A percentile compares a stretch with the other conserved stretches of the same genome.
phyloP scores from a whole-genome alignment of 2,329 filamentous ascomycete genomes.

The Xylaria sp. region DNA sequence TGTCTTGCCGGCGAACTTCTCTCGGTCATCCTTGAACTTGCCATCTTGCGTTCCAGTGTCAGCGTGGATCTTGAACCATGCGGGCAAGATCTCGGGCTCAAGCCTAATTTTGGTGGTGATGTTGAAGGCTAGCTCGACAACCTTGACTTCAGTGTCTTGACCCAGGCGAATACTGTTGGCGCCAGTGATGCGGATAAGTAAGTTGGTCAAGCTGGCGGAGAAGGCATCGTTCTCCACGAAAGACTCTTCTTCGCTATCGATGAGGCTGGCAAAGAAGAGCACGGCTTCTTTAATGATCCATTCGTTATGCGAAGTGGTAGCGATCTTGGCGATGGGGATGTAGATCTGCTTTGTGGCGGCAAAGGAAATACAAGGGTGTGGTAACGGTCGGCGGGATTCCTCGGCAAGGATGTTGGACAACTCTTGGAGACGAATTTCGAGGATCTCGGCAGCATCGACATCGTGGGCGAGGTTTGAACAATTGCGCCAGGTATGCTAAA shows the following conservation, averaged over 20 bases:
- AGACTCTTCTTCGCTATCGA: slow-evolving; percentile 96
- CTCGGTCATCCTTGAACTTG: slow-evolving; percentile 59
- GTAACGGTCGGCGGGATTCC: slow-evolving; percentile 86
- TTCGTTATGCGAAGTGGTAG: slow-evolving; percentile 84
- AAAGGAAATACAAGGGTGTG: slow-evolving; percentile 91
- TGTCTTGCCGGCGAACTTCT: slow-evolving; percentile 83
- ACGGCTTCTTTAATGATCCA: slow-evolving; percentile 87
- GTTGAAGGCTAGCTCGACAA: slow-evolving; percentile 94
- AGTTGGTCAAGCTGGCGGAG: slow-evolving; percentile 85
- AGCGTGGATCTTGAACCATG: slow-evolving; percentile 82
- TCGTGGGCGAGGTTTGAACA: slow-evolving; percentile 69
- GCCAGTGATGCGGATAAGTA: slow-evolving; percentile 82
- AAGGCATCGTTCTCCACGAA: slow-evolving; percentile 90
- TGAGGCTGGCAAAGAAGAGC: slow-evolving; percentile 86
- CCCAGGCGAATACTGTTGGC: slow-evolving; percentile 77
- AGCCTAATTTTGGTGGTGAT: slow-evolving; percentile 96
- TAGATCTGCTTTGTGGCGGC: slow-evolving; percentile 89
- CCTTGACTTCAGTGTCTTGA: slow-evolving; percentile 83
- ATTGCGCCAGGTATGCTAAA: slow-evolving; percentile 68
- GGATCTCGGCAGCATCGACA: slow-evolving; percentile 68
- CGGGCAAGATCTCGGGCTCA: slow-evolving; percentile 84
- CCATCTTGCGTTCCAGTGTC: slow-evolving; percentile 49
- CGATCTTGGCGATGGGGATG: slow-evolving; percentile 87
- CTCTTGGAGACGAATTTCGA: slow-evolving; percentile 71
- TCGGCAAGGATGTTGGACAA: slow-evolving; percentile 81